Base-by-base conservation (phyloP, 176 grass and related monocot species). In the Cocos nucifera region DNA sequence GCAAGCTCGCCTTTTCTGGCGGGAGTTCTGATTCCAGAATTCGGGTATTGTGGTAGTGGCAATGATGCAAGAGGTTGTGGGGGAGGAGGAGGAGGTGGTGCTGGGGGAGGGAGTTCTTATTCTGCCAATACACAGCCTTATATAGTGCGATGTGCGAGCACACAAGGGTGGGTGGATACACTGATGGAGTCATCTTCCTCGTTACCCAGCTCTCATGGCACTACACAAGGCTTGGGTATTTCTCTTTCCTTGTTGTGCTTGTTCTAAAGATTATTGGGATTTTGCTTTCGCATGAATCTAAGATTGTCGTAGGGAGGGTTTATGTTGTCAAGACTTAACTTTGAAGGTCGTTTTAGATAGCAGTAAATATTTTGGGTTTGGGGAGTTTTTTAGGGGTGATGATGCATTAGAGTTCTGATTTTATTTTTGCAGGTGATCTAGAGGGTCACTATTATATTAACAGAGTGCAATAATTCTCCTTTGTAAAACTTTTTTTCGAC, bases 1-100 rank as follows among this genome's bases (percentile, higher is more conserved):
- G 59, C 70, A 69, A 85, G 77, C 61, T 97, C 93, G 0, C 93
- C 93, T 61, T 87, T 97, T 18, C 24, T 65, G 69, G 87, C 93
- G 0, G 93, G 93, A 57, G 93, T 88, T 65, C 53, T 97, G 39
- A 75, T 92, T 50, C 78, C 84, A 10, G 84, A 92, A 59, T 70
- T 76, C 56, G 62, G 63, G 8, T 69, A 68, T 29, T 69, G 59
- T 19, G 76, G 55, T 3, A 74, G 65, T 50, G 67, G 6, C 68
- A 62, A 27, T 12, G 65, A 53, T 53, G 67, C 69, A 75, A 65
- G 15, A 27, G 67, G 58, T 12, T 12, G 1, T 3, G 51, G 56
- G 53, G 39, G 54, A 55, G 66, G 59, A 0, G 66, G 58, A 4
- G 67, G 57, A 0, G 1, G 7, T 64, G 63, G 61, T 56, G 53